Evolutionary conservation across 352 stramenopile species (phyloP).

Genomic region (Blastocystis hominis): DNA sequence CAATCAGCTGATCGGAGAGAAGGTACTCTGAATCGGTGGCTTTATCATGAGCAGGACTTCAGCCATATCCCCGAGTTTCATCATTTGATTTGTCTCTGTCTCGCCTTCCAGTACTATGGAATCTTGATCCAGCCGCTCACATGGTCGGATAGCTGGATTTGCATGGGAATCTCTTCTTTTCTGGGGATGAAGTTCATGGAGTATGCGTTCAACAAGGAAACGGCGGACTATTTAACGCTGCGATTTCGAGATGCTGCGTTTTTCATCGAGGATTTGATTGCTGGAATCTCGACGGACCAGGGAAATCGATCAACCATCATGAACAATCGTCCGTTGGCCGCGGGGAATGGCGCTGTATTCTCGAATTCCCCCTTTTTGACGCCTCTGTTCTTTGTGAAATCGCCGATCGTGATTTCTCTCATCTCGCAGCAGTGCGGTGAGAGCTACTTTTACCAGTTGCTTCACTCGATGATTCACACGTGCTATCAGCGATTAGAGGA

Average conservation of each 20-base stretch:
- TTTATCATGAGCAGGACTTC: neutral
- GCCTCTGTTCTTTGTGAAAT: neutral
- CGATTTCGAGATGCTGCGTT: constrained; percentile 4
- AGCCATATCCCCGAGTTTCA: neutral
- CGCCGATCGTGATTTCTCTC: neutral
- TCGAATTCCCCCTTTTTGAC: neutral
- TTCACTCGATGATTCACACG: neutral
- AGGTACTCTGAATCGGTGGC: neutral
- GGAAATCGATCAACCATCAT: neutral
- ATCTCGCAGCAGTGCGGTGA: neutral
- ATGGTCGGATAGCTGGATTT: neutral
- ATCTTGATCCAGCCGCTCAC: neutral
- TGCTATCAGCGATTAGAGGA: neutral
- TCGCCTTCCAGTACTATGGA: neutral
- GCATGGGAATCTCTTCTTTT: neutral
- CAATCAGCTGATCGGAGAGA: neutral
- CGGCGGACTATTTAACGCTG: neutral
- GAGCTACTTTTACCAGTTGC: neutral
- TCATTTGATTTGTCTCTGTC: constrained; percentile 25
- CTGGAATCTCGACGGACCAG: neutral
- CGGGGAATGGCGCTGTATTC: constrained; percentile 3
- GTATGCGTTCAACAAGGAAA: neutral
- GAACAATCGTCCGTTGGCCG: constrained; percentile 4
- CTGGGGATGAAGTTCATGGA: neutral
- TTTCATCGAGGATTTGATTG: neutral